Base-by-base conservation (phyloP, 768 basidiomycete genomes). In the Sporobolomyces pararoseus region DNA sequence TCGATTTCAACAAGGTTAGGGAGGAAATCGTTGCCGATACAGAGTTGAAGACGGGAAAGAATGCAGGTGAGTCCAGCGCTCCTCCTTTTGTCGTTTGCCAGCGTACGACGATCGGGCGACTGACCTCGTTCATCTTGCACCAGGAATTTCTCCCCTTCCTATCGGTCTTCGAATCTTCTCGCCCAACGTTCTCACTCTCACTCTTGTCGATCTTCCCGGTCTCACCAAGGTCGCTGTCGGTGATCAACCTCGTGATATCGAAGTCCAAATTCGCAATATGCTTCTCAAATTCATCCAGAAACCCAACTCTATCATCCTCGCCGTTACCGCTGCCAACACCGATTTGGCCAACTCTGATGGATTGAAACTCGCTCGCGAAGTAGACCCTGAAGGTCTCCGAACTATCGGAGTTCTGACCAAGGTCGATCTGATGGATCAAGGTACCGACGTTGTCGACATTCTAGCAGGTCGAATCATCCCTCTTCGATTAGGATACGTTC, bases 281-380 rank as follows among this genome's bases (percentile, higher is more conserved):
- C 83, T 98, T 65, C 80, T 90, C 80, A 95, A 94, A 81, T 97
- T 88, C 78, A 97, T 98, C 77, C 87, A 90, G 23, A 92, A 92
- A 79, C 89, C 95, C 46, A 89, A 92, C 63, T 95, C 92, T 82
- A 95, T 98, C 81, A 86, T 98, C 75, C 87, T 98, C 63, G 95
- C 95, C 42, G 95, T 98, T 72, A 96, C 95, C 0, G 89, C 88
- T 46, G 95, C 92, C 75, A 98, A 98, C 79, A 88, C 87, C 54
- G 96, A 99, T 83, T 84, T 99, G 84, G 96, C 96, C 69, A 99
- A 98, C 81, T 98, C 95, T 25, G 96, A 98, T 80, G 95, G 96
- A 57, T 80, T 96, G 78, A 95, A 96, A 82, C 82, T 97, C 84
- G 95, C 93, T 59, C 84, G 96, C 70, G 93, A 97, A 77, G 93